These are phyloP conservation scores for Blastobotrys elegans DNA, from an alignment of 1,139 yeast genomes.

Conservation along the genomic window DNA sequence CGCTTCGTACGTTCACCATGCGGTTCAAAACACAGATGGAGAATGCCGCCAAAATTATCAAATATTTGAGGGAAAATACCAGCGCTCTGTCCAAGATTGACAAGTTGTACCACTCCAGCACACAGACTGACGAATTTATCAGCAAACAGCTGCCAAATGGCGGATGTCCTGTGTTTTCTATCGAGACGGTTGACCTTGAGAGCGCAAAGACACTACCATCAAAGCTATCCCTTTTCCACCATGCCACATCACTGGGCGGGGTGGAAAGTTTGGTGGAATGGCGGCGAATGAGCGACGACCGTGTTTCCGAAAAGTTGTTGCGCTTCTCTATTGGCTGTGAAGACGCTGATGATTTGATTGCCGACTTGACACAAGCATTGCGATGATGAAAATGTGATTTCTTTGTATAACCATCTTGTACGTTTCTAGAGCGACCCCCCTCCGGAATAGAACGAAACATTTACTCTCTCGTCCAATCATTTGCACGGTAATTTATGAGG, in stretches of 20 bases:
- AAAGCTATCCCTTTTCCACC: conserved; percentile 65
- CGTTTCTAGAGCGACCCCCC: too few species aligned
- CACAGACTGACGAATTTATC: conserved; percentile 51
- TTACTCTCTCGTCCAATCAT: too few species aligned
- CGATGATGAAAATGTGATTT: too few species aligned
- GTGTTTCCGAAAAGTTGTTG: conserved; percentile 50
- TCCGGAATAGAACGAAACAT: too few species aligned
- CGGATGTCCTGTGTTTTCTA: conserved; percentile 65
- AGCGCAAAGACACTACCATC: conserved; percentile 64
- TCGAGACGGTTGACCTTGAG: conserved; percentile 47
- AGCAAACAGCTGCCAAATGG: conserved; percentile 61
- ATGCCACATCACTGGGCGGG: conserved; percentile 94
- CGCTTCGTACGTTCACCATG: conserved; percentile 72
- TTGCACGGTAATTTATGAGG: too few species aligned
- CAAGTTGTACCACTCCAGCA: conserved; percentile 62
- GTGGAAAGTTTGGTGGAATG: conserved; percentile 88
- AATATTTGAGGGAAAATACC: conserved; percentile 48
- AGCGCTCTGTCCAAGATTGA: conserved; percentile 45
- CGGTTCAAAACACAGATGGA: conserved; percentile 63
- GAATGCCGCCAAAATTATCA: conserved; percentile 59
- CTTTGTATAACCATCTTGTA: too few species aligned
- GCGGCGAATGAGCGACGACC: conserved; percentile 71
- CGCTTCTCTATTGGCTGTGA: conserved; percentile 81
- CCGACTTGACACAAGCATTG: conserved; percentile 55
- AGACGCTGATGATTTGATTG: conserved; percentile 63